Percentiles rank a stretch among this genome's conserved stretches.
phyloP scores from a whole-genome alignment of 2,329 filamentous ascomycete genomes.

The Apiospora hydei region DNA sequence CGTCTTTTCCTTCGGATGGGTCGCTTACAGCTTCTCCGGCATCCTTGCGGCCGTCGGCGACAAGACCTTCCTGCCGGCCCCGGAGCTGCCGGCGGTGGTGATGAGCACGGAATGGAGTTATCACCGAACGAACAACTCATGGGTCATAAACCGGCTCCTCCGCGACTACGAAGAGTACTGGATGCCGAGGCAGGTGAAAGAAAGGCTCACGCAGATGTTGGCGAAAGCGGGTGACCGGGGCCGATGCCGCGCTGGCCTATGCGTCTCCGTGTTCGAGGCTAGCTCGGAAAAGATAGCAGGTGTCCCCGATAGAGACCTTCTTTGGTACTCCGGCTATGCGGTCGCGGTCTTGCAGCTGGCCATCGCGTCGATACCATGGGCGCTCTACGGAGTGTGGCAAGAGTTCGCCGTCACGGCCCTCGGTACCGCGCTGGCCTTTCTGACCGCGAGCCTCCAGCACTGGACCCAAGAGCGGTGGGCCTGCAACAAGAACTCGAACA shows the following conservation, averaged over 20 bases:
- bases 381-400: not conserved
- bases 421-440: not conserved
- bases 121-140: not conserved
- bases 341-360: not conserved
- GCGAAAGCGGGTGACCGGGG: not conserved
- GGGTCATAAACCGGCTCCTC: not conserved
- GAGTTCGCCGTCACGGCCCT: not conserved
- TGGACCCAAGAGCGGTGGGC: not conserved
- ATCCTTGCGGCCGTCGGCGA: not conserved
- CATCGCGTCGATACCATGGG: not conserved
- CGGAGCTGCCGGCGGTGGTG: not conserved
- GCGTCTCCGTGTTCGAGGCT: not conserved
- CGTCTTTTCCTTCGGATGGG: slow-evolving; percentile 13
- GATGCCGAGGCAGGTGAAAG: not conserved
- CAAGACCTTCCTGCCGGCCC: not conserved
- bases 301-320: not conserved
- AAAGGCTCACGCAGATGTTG: not conserved
- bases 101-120: not conserved
- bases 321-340: slow-evolving; percentile 1
- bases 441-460: not conserved
- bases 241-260: not conserved
- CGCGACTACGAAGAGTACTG: not conserved
- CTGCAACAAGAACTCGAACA: not conserved
- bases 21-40: not conserved
- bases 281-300: not conserved